Conservation (phyloP, 2,329 filamentous ascomycete species). For the Apiospora phragmitis region DNA sequence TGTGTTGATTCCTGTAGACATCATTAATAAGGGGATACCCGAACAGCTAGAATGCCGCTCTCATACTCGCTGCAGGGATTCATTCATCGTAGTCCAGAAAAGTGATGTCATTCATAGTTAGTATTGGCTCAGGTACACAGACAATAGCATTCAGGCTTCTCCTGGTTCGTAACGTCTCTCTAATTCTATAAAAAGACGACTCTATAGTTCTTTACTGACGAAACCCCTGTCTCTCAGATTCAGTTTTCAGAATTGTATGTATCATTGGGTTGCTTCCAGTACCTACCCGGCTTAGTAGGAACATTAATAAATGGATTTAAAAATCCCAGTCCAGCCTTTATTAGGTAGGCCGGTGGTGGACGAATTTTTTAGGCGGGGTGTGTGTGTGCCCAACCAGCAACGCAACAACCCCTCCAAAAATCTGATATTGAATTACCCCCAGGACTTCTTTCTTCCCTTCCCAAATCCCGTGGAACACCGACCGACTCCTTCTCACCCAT, state of each 20-base stretch:
- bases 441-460: neutral
- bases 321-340: neutral
- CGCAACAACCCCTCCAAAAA: slow-evolving; percentile 8
- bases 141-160: neutral
- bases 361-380: slow-evolving; percentile 4
- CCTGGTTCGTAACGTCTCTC: neutral
- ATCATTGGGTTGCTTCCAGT: neutral
- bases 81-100: neutral
- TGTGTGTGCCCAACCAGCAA: slow-evolving; percentile 1
- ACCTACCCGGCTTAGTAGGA: neutral
- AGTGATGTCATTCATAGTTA: neutral
- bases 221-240: neutral
- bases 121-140: neutral
- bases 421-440: slow-evolving; percentile 8
- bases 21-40: neutral
- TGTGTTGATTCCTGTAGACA: neutral
- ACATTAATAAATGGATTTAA: neutral
- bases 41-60: neutral
- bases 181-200: neutral
- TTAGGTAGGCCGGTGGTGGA: neutral
- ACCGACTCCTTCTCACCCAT: neutral
- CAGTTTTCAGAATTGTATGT: neutral
- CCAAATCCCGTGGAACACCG: neutral
- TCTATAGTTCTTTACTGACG: neutral
- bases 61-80: neutral